phyloP scores from a whole-genome alignment of 2,329 filamentous ascomycete genomes.

The Sarocladiaceae sp. region DNA sequence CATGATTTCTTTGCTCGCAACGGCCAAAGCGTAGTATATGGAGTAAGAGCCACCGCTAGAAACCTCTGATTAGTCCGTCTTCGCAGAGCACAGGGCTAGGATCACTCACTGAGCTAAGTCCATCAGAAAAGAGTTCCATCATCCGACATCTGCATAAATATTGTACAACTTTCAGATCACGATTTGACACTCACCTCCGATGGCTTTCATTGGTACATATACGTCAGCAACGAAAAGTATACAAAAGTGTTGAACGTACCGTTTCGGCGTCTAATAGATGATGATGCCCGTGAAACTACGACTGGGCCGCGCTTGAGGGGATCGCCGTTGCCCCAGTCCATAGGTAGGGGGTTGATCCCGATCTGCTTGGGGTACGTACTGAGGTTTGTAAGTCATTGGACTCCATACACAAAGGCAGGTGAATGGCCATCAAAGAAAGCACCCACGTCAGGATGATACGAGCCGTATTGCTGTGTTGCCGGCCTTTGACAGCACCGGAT shows the following conservation, averaged over 20 bases:
- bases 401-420: too few species aligned
- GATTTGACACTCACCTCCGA: constrained; percentile 50
- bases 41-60: constrained; percentile 78
- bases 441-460: constrained; percentile 14
- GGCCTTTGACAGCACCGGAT: background rate
- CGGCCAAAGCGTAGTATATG: constrained; percentile 88
- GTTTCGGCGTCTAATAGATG: constrained; percentile 75
- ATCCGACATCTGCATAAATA: constrained; percentile 5
- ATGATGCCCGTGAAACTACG: constrained; percentile 70
- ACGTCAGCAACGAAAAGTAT: constrained; percentile 20
- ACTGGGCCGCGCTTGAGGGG: constrained; percentile 74
- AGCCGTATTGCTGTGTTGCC: background rate
- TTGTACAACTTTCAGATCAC: too few species aligned
- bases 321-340: constrained; percentile 82
- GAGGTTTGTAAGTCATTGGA: background rate
- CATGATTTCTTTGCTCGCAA: constrained; percentile 84
- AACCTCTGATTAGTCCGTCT: too few species aligned
- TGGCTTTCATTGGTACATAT: constrained; percentile 31
- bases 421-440: background rate
- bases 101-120: constrained; percentile 29
- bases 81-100: background rate
- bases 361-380: constrained; percentile 89
- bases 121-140: constrained; percentile 21
- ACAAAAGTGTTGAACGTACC: constrained; percentile 41
- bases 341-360: constrained; percentile 82